Conservation (phyloP, 495 filamentous ascomycete genomes). For the Viridothelium virens region DNA sequence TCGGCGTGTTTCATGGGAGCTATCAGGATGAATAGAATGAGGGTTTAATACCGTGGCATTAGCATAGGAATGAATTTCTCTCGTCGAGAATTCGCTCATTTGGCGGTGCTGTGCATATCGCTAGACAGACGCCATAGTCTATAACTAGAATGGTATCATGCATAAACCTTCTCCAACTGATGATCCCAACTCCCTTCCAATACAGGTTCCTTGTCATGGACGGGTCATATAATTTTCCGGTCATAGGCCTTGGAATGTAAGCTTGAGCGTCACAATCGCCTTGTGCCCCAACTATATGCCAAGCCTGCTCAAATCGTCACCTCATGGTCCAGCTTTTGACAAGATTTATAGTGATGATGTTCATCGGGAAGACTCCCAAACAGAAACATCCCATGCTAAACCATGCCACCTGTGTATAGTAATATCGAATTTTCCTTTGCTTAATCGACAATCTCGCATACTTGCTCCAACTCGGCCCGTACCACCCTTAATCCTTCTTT, state of each 20-base stretch:
- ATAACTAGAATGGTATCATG: background rate
- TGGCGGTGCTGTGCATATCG: background rate
- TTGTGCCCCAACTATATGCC: too few relatives aligned
- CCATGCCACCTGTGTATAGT: too few relatives aligned
- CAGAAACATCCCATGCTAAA: too few relatives aligned
- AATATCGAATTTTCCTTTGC: background rate
- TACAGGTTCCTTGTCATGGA: too few relatives aligned
- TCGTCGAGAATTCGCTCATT: background rate
- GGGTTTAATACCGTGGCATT: background rate
- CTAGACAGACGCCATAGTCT: background rate
- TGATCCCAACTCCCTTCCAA: background rate
- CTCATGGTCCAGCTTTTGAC: too few relatives aligned
- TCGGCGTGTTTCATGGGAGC: constrained; percentile 3
- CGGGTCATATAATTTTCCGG: too few relatives aligned
- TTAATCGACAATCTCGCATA: constrained; percentile 24
- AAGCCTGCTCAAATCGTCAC: too few relatives aligned
- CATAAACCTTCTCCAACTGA: background rate
- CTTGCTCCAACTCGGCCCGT: constrained; percentile 27
- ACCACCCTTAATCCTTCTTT: constrained; percentile 26
- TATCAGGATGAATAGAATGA: constrained; percentile 6
- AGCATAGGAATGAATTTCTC: background rate
- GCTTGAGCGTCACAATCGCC: too few relatives aligned
- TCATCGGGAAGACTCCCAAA: too few relatives aligned
- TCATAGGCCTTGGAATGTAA: too few relatives aligned
- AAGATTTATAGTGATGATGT: too few relatives aligned